Percentiles rank a stretch among this genome's conserved stretches.
Evolutionary conservation across 2,329 filamentous ascomycete genomes (phyloP).

Genomic region (Epichloe sylvatica): DNA sequence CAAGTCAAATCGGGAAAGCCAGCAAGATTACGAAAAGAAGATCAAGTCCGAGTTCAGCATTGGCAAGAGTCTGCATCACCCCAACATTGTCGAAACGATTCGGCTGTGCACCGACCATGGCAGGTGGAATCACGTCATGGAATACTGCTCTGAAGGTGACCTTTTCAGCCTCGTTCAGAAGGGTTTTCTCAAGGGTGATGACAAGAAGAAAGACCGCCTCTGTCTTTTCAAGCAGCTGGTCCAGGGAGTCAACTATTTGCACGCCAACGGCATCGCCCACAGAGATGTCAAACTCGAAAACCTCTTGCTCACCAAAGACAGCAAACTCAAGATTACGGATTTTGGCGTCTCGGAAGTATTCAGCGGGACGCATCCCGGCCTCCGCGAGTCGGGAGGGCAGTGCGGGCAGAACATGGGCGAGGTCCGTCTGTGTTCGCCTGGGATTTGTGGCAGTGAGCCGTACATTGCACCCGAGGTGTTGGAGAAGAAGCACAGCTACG

Average conservation of each 20-base stretch:
- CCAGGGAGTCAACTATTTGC: conserved; percentile 69
- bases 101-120: conserved; percentile 60
- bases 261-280: conserved; percentile 73
- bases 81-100: conserved; percentile 73
- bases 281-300: conserved; percentile 88
- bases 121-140: conserved; percentile 86
- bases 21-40: conserved; percentile 69
- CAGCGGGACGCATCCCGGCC: conserved; percentile 63
- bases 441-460: conserved; percentile 71
- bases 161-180: conserved; percentile 62
- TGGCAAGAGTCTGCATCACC: conserved; percentile 70
- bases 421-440: conserved; percentile 58
- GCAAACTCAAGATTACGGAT: conserved; percentile 80
- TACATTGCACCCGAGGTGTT: conserved; percentile 83
- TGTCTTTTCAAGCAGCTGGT: conserved; percentile 86
- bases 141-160: conserved; percentile 74
- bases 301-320: conserved; percentile 61
- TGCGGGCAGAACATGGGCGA: conserved; percentile 62
- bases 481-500: conserved; percentile 48
- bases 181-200: conserved; percentile 49
- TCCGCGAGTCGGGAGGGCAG: conserved; percentile 56
- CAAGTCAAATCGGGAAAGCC: conserved; percentile 53
- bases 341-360: conserved; percentile 87
- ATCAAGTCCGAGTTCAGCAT: conserved; percentile 87
- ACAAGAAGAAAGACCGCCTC: conserved; percentile 53